Conservation (phyloP, 1,284 basidiomycete species). For the Sphagnurus paluster region DNA sequence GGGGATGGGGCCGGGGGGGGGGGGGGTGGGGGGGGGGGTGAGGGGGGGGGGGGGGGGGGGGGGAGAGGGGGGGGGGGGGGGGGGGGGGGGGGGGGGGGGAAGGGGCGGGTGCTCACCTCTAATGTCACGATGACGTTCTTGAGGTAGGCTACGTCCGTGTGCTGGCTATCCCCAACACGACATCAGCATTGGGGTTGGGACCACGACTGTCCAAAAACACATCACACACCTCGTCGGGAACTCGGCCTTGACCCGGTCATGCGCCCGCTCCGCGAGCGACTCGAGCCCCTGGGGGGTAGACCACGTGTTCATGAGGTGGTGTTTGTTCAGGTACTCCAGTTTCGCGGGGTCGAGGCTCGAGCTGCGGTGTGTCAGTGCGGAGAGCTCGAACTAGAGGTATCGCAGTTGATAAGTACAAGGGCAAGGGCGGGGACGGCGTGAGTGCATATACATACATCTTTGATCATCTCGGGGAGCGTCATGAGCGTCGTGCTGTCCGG, state of each 20-base stretch:
- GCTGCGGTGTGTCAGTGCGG: conserved; percentile 72
- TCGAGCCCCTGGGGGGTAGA: conserved; percentile 44
- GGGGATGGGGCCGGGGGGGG: too few species aligned
- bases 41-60: too few species aligned
- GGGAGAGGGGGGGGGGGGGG: too few species aligned
- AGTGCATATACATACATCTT: conserved; percentile 43
- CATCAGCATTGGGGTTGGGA: background rate
- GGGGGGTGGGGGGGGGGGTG: too few species aligned
- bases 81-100: too few species aligned
- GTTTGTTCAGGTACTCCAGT: conserved; percentile 77
- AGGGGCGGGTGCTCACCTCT: conserved; percentile 54
- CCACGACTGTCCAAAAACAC: too few species aligned
- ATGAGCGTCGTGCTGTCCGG: conserved; percentile 70
- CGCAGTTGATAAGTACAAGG: conserved; percentile 1
- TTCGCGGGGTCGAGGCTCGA: conserved; percentile 72
- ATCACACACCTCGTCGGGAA: conserved; percentile 41
- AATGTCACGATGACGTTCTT: conserved; percentile 56
- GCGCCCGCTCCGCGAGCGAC: conserved; percentile 49
- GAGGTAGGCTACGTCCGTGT: conserved; percentile 55
- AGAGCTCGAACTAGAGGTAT: conserved; percentile 64
- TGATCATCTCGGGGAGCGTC: conserved; percentile 63
- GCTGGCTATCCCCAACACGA: conserved; percentile 34
- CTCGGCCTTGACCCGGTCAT: conserved; percentile 45
- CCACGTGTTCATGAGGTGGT: conserved; percentile 60
- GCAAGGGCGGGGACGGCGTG: background rate